Evolutionary conservation across 306 rosid genomes (phyloP).

Genomic region (Quercus alba): DNA sequence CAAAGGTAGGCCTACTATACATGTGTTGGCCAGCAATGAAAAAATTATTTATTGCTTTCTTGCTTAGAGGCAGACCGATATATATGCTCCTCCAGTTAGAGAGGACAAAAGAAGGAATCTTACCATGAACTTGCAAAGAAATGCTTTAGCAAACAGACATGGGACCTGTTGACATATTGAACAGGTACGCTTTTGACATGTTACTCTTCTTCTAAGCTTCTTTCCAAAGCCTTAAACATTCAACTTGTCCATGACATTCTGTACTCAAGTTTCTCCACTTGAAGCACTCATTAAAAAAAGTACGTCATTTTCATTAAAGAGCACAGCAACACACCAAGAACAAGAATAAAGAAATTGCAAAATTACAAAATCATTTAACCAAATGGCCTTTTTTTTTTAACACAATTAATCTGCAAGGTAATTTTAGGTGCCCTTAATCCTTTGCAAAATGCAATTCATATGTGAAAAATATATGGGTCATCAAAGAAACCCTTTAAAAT

Average conservation of each 20-base stretch:
- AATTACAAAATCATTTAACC: not conserved
- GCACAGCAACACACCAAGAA: not conserved
- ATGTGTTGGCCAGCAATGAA: not conserved
- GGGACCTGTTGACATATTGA: not conserved
- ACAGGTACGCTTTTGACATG: not conserved
- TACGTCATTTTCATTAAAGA: not conserved
- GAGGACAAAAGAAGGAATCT: not conserved
- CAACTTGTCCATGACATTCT: not conserved
- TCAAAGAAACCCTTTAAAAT: not conserved
- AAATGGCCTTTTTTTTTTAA: not conserved
- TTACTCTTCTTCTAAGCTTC: not conserved
- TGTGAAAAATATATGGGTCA: not conserved
- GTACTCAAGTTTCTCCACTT: not conserved
- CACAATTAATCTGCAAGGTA: not conserved
- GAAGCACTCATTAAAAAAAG: too few relatives aligned
- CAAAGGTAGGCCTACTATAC: not conserved
- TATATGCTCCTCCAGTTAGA: not conserved
- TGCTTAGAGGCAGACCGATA: not conserved
- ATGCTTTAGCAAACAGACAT: not conserved
- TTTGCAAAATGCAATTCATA: not conserved
- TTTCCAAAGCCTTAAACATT: not conserved
- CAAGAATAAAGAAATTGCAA: not conserved
- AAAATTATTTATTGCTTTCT: not conserved
- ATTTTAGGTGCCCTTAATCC: not conserved
- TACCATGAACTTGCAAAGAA: not conserved